phyloP scores from a whole-genome alignment of 2,329 filamentous ascomycete species.

The Lachnum nothofagi region DNA sequence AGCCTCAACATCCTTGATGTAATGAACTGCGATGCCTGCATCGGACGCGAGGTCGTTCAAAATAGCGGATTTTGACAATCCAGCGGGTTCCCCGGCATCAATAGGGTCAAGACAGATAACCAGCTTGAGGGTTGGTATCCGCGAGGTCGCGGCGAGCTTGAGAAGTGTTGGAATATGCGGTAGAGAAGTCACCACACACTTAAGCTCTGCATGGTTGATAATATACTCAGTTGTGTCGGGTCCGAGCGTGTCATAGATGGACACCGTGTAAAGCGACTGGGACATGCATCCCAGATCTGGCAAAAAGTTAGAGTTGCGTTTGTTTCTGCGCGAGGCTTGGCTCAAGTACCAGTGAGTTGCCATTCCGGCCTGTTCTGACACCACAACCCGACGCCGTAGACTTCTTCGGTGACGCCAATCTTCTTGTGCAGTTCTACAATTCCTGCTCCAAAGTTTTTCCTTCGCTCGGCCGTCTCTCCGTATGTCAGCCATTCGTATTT shows the following conservation, averaged over 20 bases:
- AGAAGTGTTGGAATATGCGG: conserved; percentile 76
- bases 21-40: conserved; percentile 72
- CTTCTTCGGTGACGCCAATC: conserved; percentile 59
- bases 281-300: conserved; percentile 82
- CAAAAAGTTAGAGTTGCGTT: conserved; percentile 9
- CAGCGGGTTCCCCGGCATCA: conserved; percentile 69
- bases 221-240: conserved; percentile 91
- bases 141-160: conserved; percentile 69
- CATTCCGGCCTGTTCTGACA: conserved; percentile 83
- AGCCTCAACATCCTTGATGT: conserved; percentile 74
- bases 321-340: neutral
- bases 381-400: conserved; percentile 77
- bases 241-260: conserved; percentile 92
- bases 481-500: conserved; percentile 83
- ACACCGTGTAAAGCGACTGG: conserved; percentile 83
- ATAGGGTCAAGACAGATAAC: conserved; percentile 84
- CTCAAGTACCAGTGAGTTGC: conserved; percentile 68
- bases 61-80: conserved; percentile 73
- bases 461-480: conserved; percentile 68
- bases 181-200: conserved; percentile 71
- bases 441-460: conserved; percentile 80
- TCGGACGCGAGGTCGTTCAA: conserved; percentile 70
- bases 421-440: conserved; percentile 75
- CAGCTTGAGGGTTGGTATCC: conserved; percentile 74
- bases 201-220: conserved; percentile 78